Conservation (phyloP, 768 basidiomycete species). For the Fistulinella prunicolor region DNA sequence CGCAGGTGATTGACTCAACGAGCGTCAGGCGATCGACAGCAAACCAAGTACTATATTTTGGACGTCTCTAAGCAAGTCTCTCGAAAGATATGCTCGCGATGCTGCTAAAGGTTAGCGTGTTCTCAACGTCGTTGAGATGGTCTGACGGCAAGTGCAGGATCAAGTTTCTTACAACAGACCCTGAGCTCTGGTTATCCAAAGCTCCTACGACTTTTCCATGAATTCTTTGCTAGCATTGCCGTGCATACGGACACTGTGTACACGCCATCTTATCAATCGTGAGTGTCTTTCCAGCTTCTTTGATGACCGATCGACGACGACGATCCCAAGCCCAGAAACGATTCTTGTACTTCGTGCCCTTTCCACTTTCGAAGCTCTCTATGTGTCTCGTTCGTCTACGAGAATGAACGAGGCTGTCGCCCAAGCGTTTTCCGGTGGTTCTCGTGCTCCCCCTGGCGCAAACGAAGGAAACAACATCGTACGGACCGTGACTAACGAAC, state of each 20-base stretch:
- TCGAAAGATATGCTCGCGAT: conserved; percentile 83
- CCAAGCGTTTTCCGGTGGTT: conserved; percentile 71
- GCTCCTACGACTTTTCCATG: conserved; percentile 88
- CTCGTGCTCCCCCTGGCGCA: conserved; percentile 65
- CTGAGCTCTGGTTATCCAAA: conserved; percentile 84
- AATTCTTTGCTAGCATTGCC: conserved; percentile 93
- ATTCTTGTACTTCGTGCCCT: conserved; percentile 82
- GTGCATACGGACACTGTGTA: conserved; percentile 96
- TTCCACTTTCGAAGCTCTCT: conserved; percentile 81
- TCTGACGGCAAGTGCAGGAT: conserved; percentile 48
- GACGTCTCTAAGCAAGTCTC: conserved; percentile 71
- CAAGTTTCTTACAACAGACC: conserved; percentile 88
- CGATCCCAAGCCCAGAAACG: conserved; percentile 85
- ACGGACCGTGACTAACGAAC: conserved; percentile 80
- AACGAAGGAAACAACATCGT: conserved; percentile 77
- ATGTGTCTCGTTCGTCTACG: conserved; percentile 78
- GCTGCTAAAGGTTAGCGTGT: conserved; percentile 62
- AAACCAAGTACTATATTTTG: conserved; percentile 92
- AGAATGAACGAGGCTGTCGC: conserved; percentile 80
- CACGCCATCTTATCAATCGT: conserved; percentile 83
- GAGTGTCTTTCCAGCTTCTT: conserved; percentile 8
- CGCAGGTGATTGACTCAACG: conserved; percentile 1
- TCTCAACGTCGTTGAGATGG: neutral
- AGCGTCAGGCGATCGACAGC: conserved; percentile 73
- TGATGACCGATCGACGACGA: conserved; percentile 1